Conservation (phyloP, 1,139 yeast genomes). For the Pichia sp. region DNA sequence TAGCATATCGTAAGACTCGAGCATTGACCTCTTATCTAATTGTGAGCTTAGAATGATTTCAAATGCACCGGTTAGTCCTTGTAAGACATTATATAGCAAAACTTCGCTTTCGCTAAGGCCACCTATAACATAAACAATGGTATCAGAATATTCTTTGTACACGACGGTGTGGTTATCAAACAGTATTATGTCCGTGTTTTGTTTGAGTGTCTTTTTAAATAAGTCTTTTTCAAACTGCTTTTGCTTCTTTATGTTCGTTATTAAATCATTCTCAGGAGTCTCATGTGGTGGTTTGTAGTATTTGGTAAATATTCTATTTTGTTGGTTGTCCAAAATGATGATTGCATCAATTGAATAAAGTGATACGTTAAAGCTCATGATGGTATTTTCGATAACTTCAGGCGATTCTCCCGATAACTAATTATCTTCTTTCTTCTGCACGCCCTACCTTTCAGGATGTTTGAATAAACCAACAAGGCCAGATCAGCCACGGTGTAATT, state of each 20-base stretch:
- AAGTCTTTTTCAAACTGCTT: slow-evolving; percentile 69
- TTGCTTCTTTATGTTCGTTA: slow-evolving; percentile 51
- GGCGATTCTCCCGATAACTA: background rate
- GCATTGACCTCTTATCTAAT: slow-evolving; percentile 71
- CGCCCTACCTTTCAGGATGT: no score
- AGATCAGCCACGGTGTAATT: background rate
- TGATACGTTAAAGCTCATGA: slow-evolving; percentile 57
- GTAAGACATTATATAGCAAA: slow-evolving; percentile 69
- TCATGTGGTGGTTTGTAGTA: slow-evolving; percentile 69
- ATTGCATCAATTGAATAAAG: slow-evolving; percentile 76
- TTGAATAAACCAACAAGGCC: background rate
- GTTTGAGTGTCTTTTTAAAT: slow-evolving; percentile 71
- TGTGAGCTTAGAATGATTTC: slow-evolving; percentile 71
- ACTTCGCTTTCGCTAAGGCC: slow-evolving; percentile 80
- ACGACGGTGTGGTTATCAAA: slow-evolving; percentile 75
- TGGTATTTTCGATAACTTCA: background rate
- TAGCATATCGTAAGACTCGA: slow-evolving; percentile 82
- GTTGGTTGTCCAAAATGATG: slow-evolving; percentile 76
- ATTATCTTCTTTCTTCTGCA: no score
- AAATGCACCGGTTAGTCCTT: slow-evolving; percentile 76
- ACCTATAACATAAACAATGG: slow-evolving; percentile 67
- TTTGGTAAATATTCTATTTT: slow-evolving; percentile 76
- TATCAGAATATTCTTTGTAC: slow-evolving; percentile 78
- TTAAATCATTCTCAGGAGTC: slow-evolving; percentile 28
- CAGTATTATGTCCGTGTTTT: slow-evolving; percentile 73